phyloP scores from a whole-genome alignment of 2,329 filamentous ascomycete species.

The Phaeomoniella chlamydospora region DNA sequence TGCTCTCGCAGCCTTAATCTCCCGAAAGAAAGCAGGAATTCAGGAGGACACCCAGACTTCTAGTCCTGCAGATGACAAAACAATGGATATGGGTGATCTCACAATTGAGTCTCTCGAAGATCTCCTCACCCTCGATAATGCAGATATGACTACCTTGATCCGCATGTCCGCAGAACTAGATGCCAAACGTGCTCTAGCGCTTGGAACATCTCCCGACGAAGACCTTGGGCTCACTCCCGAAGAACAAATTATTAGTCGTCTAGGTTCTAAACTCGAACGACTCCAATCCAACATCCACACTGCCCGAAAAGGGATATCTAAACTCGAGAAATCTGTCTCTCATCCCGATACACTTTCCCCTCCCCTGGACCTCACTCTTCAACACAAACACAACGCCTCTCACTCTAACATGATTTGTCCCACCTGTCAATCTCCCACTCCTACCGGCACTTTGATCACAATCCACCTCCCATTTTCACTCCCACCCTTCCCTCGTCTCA shows the following conservation, averaged over 20 bases:
- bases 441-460: neutral
- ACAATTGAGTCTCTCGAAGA: slow-evolving; percentile 30
- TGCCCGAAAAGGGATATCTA: slow-evolving; percentile 22
- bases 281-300: slow-evolving; percentile 24
- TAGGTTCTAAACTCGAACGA: slow-evolving; percentile 23
- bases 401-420: neutral
- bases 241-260: slow-evolving; percentile 18
- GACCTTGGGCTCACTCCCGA: slow-evolving; percentile 6
- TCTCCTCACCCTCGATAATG: slow-evolving; percentile 15
- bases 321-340: slow-evolving; percentile 21
- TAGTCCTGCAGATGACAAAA: slow-evolving; percentile 13
- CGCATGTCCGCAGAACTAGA: slow-evolving; percentile 2
- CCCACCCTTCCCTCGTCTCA: slow-evolving; percentile 17
- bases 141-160: slow-evolving; percentile 4
- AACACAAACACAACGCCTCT: neutral
- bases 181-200: slow-evolving; percentile 6
- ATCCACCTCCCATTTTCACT: slow-evolving; percentile 2
- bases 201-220: slow-evolving; percentile 7
- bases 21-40: slow-evolving; percentile 19
- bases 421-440: neutral
- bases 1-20: slow-evolving; percentile 24
- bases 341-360: slow-evolving; percentile 10
- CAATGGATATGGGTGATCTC: slow-evolving; percentile 24
- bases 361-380: slow-evolving; percentile 4
- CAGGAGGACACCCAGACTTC: neutral